These are phyloP conservation scores for Stentor roeselii DNA, from an alignment of 73 alveolate genomes.

Conservation along the genomic window DNA sequence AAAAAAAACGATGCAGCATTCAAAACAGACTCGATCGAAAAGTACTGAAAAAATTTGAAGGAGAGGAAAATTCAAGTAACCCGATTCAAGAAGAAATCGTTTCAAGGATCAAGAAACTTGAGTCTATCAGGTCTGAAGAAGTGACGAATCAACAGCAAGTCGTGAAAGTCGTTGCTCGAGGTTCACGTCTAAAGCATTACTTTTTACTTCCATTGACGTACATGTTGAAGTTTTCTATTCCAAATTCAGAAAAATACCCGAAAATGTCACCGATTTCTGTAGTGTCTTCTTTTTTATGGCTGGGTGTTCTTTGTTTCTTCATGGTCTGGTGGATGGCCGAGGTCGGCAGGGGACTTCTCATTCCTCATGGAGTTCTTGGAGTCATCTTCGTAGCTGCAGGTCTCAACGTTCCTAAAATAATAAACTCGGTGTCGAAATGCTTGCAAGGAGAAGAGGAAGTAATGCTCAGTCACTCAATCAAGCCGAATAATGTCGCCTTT, in stretches of 20 bases:
- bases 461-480: slow-evolving; percentile 4
- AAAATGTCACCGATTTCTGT: slow-evolving; percentile 3
- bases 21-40: neutral
- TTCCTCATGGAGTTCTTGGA: slow-evolving; percentile 24
- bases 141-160: neutral
- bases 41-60: neutral
- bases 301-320: slow-evolving; percentile 13
- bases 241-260: neutral
- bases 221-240: neutral
- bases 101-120: neutral
- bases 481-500: neutral
- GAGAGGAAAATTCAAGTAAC: neutral
- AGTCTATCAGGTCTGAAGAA: neutral
- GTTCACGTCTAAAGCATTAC: neutral
- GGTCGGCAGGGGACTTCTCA: slow-evolving; percentile 19
- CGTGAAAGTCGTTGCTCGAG: neutral
- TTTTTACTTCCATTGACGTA: slow-evolving; percentile 2
- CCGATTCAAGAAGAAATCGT: neutral
- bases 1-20: neutral
- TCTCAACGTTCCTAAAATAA: neutral
- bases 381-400: slow-evolving; percentile 18
- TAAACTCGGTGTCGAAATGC: neutral
- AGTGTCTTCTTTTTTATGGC: neutral
- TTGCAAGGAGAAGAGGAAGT: slow-evolving; percentile 21
- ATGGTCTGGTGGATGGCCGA: slow-evolving; percentile 22